phyloP scores from a whole-genome alignment of 352 stramenopile species.

The Thraustochytrium sp. region DNA sequence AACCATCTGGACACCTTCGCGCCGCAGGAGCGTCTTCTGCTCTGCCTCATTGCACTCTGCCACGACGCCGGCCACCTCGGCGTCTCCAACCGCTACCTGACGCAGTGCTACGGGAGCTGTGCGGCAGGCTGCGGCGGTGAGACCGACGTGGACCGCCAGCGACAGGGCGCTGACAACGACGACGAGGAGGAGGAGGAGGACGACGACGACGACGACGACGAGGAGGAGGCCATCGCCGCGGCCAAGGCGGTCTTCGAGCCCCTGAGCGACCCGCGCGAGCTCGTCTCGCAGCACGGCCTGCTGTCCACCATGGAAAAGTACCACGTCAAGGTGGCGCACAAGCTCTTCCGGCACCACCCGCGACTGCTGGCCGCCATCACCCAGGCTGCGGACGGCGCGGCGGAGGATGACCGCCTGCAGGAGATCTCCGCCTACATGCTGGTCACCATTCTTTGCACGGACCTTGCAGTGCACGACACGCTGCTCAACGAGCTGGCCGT shows the following conservation, averaged over 20 bases:
- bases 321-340: constrained; percentile 32
- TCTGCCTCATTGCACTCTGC: constrained; percentile 39
- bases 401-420: neutral
- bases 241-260: neutral
- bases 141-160: neutral
- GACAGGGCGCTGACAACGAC: neutral
- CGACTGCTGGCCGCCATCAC: neutral
- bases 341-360: constrained; percentile 23
- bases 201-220: neutral
- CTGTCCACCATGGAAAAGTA: constrained; percentile 34
- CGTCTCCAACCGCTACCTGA: constrained; percentile 8
- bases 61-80: constrained; percentile 42
- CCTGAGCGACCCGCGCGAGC: neutral
- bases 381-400: neutral
- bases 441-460: constrained; percentile 37
- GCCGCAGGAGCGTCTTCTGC: neutral
- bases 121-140: no score
- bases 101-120: constrained; percentile 20
- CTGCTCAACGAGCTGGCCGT: constrained; percentile 6
- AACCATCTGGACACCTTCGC: neutral
- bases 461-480: constrained; percentile 15
- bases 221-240: neutral
- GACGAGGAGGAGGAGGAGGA: neutral
- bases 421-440: neutral
- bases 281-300: constrained; percentile 13